Evolutionary conservation across 441 rosid genomes (phyloP).

Genomic region (Breynia disticha): DNA sequence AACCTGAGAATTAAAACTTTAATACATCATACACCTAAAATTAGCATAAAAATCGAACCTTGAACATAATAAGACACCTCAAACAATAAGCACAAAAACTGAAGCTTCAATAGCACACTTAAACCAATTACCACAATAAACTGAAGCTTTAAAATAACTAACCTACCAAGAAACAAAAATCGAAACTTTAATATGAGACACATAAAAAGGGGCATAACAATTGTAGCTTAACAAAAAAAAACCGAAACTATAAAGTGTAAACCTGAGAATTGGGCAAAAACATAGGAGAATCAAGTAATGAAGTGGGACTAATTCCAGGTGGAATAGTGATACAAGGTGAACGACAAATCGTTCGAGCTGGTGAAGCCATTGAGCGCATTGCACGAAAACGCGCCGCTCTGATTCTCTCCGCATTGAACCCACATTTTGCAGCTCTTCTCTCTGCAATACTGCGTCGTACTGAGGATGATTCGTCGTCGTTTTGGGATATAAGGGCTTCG

Average conservation of each 20-base stretch:
- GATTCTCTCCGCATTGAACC: conserved; percentile 44
- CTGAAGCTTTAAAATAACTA: not conserved
- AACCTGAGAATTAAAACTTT: too few relatives aligned
- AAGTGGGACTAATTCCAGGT: conserved; percentile 52
- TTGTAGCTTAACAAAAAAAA: not conserved
- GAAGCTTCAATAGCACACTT: too few relatives aligned
- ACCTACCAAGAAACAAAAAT: too few relatives aligned
- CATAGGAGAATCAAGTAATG: conserved; percentile 48
- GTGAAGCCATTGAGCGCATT: conserved; percentile 9
- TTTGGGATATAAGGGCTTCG: not conserved
- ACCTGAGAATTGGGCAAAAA: conserved; percentile 52
- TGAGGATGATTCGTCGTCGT: not conserved
- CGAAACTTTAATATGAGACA: not conserved
- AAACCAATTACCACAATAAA: too few relatives aligned
- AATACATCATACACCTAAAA: too few relatives aligned
- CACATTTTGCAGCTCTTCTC: conserved; percentile 48
- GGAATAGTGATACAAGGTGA: conserved; percentile 42
- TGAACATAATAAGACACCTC: too few relatives aligned
- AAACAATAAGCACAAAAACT: too few relatives aligned
- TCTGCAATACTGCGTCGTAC: conserved; percentile 42
- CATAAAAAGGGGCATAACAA: too few relatives aligned
- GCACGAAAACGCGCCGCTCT: conserved; percentile 27
- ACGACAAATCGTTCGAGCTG: conserved; percentile 6
- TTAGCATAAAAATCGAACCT: not conserved
- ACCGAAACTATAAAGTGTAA: not conserved